These are phyloP conservation scores for Starmerella ratchasimensis DNA, from an alignment of 805 yeast genomes.

Conservation along the genomic window DNA sequence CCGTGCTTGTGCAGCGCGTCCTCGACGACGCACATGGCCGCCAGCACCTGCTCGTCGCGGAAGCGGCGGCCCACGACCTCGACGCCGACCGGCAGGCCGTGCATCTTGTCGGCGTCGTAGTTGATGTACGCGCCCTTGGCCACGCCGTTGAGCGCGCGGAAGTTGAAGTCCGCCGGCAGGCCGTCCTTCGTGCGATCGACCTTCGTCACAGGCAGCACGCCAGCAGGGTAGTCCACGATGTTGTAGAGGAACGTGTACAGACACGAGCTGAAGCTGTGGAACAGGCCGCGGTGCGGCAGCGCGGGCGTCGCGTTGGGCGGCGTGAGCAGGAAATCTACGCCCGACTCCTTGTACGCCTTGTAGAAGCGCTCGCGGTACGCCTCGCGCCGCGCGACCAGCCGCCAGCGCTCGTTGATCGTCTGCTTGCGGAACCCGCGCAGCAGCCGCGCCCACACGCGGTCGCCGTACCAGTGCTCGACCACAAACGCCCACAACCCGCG, in stretches of 20 bases:
- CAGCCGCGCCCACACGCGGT: constrained; percentile 29
- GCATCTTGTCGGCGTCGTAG: constrained; percentile 38
- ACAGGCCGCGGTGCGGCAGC: constrained; percentile 29
- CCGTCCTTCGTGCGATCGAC: constrained; percentile 32
- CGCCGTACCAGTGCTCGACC: constrained; percentile 22
- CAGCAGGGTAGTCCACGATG: constrained; percentile 42
- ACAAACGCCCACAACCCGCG: constrained; percentile 28
- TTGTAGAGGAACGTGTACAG: constrained; percentile 46
- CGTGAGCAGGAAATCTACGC: constrained; percentile 29
- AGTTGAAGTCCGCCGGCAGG: constrained; percentile 24
- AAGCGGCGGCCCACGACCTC: constrained; percentile 48
- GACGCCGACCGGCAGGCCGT: constrained; percentile 43
- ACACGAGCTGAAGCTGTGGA: constrained; percentile 28
- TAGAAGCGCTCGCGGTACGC: constrained; percentile 25
- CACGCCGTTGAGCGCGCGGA: constrained; percentile 26
- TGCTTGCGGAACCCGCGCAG: constrained; percentile 28
- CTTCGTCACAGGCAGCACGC: constrained; percentile 43
- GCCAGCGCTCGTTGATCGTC: constrained; percentile 28
- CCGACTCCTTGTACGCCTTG: constrained; percentile 20
- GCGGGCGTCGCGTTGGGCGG: constrained; percentile 35
- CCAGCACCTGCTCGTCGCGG: constrained; percentile 43
- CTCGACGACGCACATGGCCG: constrained; percentile 33
- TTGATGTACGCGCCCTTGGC: constrained; percentile 34
- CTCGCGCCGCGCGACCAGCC: constrained; percentile 28
- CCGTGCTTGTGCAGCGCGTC: constrained; percentile 19